These are phyloP conservation scores for Candida sithepensis DNA, from an alignment of 805 yeast species.

Conservation along the genomic window DNA sequence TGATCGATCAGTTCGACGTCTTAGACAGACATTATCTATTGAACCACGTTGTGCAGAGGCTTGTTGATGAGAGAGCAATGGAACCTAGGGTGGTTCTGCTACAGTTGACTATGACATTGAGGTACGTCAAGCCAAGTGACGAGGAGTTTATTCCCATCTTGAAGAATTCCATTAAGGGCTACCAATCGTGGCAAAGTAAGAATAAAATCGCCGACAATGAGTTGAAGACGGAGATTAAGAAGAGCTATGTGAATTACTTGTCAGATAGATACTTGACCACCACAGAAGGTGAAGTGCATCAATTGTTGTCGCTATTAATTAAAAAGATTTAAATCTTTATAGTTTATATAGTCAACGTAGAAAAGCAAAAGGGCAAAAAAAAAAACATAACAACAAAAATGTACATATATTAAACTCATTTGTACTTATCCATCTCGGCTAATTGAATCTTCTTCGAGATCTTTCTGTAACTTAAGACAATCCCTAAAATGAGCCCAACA, in stretches of 20 bases:
- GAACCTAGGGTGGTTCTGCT: conserved; percentile 38
- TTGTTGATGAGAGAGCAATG: conserved; percentile 40
- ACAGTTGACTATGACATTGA: conserved; percentile 66
- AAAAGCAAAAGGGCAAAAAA: too few species aligned
- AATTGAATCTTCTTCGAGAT: conserved; percentile 21
- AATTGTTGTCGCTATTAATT: conserved; percentile 21
- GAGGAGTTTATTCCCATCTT: conserved; percentile 53
- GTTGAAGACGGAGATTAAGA: conserved; percentile 31
- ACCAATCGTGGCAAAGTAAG: conserved; percentile 51
- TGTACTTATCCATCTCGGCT: conserved; percentile 23
- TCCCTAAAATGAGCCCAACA: conserved; percentile 23
- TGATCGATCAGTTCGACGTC: conserved; percentile 68
- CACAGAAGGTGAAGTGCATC: conserved; percentile 19
- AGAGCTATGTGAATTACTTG: conserved; percentile 32
- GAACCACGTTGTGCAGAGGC: conserved; percentile 56
- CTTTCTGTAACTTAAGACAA: conserved; percentile 22
- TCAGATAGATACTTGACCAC: conserved; percentile 19
- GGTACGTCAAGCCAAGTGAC: conserved; percentile 41
- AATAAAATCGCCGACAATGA: conserved; percentile 19
- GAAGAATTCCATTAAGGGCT: conserved; percentile 69
- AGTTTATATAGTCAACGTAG: too few species aligned
- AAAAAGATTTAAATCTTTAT: conserved; percentile 16
- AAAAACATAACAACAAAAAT: too few species aligned
- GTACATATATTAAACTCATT: conserved; percentile 8
- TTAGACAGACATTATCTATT: conserved; percentile 67